phyloP scores from a whole-genome alignment of 2,329 filamentous ascomycete genomes.

The Neonectria coccinea region DNA sequence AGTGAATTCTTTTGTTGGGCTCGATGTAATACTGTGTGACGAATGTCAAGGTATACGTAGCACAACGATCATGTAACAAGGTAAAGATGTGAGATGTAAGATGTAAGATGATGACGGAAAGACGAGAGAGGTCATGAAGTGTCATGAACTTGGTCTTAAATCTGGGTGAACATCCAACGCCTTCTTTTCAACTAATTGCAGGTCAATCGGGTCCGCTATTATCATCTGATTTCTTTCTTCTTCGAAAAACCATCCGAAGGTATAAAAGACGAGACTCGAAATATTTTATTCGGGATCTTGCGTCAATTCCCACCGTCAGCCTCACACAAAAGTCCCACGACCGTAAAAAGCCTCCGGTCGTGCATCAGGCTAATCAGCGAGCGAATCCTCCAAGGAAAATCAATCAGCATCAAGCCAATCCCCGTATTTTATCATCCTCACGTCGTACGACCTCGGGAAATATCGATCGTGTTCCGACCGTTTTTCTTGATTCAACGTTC shows the following conservation, averaged over 20 bases:
- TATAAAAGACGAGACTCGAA: background rate
- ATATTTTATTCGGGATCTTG: background rate
- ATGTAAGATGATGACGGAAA: background rate
- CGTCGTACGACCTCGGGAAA: background rate
- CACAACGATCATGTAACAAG: background rate
- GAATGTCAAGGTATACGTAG: background rate
- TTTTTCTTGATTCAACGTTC: background rate
- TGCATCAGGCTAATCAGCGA: background rate
- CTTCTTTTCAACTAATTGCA: background rate
- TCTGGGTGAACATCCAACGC: background rate
- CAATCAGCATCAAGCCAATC: background rate
- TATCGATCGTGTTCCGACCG: background rate
- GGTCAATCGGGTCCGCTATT: background rate
- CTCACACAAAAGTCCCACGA: background rate
- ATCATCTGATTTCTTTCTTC: constrained; percentile 5
- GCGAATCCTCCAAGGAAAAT: background rate
- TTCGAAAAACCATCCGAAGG: constrained; percentile 16
- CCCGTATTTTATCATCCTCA: background rate
- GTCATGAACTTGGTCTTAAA: background rate
- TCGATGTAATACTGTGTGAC: background rate
- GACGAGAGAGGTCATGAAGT: background rate
- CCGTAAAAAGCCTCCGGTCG: constrained; percentile 19
- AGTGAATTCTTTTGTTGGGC: background rate
- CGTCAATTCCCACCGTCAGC: background rate
- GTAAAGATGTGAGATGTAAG: background rate